Conservation (phyloP, 2,329 filamentous ascomycete genomes). For the Pyricularia sp. region DNA sequence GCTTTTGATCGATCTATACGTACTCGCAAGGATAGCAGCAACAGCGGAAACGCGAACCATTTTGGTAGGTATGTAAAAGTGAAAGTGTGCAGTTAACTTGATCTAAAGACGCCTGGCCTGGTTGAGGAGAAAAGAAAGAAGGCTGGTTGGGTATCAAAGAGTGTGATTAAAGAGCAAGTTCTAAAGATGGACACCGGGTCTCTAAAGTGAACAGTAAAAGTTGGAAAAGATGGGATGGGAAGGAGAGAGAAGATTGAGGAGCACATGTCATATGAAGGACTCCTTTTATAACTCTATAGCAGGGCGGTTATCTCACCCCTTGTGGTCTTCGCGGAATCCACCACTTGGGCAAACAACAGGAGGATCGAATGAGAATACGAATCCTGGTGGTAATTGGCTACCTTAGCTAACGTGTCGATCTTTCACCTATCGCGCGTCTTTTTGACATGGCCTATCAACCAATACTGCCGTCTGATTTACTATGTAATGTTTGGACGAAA, state of each 20-base stretch:
- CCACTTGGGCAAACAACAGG: no score
- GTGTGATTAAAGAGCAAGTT: background rate
- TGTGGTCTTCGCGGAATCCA: no score
- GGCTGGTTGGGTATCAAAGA: background rate
- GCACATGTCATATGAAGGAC: background rate
- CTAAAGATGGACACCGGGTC: constrained; percentile 1
- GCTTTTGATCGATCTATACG: constrained; percentile 8
- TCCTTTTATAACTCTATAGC: background rate
- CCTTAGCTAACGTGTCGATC: no score
- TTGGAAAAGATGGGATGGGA: background rate
- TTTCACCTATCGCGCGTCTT: no score
- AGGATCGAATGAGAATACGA: no score
- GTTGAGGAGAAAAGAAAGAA: background rate
- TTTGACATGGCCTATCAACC: background rate
- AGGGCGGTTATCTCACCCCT: no score
- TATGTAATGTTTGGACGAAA: background rate
- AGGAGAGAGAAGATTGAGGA: background rate
- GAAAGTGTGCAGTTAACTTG: background rate
- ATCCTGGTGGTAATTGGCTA: no score
- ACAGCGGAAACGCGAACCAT: constrained; percentile 18
- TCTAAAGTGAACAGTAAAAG: background rate
- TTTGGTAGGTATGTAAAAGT: constrained; percentile 8
- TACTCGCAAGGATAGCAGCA: constrained; percentile 12
- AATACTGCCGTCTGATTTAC: background rate
- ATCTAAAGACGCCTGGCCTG: background rate